A percentile compares a stretch with the other conserved stretches of the same genome.
Evolutionary conservation across 1,139 yeast species (phyloP).

Genomic region (Scheffersomyces illinoinensis): DNA sequence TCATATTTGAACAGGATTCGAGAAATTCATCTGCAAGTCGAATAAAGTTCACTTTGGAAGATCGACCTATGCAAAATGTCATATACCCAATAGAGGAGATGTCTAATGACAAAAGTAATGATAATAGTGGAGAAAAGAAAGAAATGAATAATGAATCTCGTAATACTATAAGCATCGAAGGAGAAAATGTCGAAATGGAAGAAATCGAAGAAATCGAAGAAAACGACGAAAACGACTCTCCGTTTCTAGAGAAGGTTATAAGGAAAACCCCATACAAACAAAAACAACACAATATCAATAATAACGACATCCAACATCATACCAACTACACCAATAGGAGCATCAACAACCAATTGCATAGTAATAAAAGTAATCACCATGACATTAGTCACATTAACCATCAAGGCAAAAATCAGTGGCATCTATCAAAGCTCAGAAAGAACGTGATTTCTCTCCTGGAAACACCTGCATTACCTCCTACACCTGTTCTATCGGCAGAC

Average conservation of each 20-base stretch:
- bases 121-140: not conserved
- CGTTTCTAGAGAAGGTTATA: constrained; percentile 15
- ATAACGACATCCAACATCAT: constrained; percentile 1
- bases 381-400: not conserved
- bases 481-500: not conserved
- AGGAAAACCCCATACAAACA: not conserved
- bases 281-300: constrained; percentile 1
- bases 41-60: not conserved
- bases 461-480: not conserved
- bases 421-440: not conserved
- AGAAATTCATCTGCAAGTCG: not conserved
- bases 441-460: not conserved
- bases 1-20: constrained; percentile 4
- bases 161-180: not conserved
- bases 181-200: constrained; percentile 5
- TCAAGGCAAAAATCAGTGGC: not conserved
- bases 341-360: not conserved
- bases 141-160: not conserved
- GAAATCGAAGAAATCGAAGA: too few relatives aligned
- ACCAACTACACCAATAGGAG: not conserved
- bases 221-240: constrained; percentile 15
- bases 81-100: not conserved
- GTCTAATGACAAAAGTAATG: not conserved
- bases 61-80: not conserved
- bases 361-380: not conserved